phyloP scores from a whole-genome alignment of 75 land plant genomes.

The Pinus tabuliformis region DNA sequence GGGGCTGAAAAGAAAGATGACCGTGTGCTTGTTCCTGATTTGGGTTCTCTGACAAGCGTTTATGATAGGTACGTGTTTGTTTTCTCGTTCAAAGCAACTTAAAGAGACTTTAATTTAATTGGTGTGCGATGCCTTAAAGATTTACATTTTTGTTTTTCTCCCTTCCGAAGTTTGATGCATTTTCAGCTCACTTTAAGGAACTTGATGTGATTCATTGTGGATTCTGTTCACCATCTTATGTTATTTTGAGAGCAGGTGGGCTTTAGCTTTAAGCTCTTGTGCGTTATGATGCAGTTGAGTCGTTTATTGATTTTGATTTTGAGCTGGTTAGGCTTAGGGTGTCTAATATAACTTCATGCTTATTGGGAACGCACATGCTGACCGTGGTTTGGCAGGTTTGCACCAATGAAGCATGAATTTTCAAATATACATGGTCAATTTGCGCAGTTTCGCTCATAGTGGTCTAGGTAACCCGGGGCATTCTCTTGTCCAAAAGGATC shows the following conservation, averaged over 20 bases:
- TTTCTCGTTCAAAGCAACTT: background rate
- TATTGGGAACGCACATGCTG: too few relatives aligned
- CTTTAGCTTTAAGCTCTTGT: background rate
- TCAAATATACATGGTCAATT: too few relatives aligned
- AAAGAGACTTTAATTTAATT: background rate
- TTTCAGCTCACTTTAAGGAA: background rate
- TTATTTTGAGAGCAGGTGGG: too few relatives aligned
- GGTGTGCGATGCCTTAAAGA: background rate
- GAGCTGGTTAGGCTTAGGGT: too few relatives aligned
- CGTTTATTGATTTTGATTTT: too few relatives aligned
- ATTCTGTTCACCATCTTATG: background rate
- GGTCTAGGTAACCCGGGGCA: too few relatives aligned
- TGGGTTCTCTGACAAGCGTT: constrained; percentile 91
- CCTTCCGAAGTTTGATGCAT: background rate
- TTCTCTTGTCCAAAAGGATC: too few relatives aligned
- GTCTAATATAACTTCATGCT: too few relatives aligned
- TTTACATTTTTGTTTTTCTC: background rate
- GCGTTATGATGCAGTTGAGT: background rate
- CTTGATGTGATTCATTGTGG: background rate
- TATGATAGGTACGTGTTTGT: constrained; percentile 69
- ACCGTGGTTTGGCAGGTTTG: too few relatives aligned
- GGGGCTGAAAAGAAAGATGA: constrained; percentile 98
- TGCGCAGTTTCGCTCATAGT: too few relatives aligned
- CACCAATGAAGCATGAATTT: too few relatives aligned
- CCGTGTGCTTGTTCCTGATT: constrained; percentile 86